Percentiles rank a stretch among this genome's conserved stretches.
phyloP scores from a whole-genome alignment of 768 basidiomycete species.

The Termitomyces sp. region DNA sequence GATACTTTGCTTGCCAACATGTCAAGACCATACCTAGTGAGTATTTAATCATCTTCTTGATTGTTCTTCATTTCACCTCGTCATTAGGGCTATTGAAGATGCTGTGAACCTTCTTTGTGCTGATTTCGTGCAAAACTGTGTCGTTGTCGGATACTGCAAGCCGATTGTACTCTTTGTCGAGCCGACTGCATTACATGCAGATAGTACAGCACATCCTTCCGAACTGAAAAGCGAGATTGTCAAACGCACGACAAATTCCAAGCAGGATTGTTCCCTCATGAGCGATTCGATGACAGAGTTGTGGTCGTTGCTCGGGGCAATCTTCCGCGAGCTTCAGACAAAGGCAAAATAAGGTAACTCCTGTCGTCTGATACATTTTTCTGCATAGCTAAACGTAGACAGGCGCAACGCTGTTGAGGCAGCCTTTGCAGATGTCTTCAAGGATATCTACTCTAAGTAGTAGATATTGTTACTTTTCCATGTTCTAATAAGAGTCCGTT shows the following conservation, averaged over 20 bases:
- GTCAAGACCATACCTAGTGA: constrained; percentile 2
- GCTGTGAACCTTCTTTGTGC: background rate
- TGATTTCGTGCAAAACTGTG: constrained; percentile 4
- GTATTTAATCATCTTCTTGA: background rate
- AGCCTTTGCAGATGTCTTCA: background rate
- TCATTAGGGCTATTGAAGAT: constrained; percentile 5
- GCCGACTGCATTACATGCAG: background rate
- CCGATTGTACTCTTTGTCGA: constrained; percentile 7
- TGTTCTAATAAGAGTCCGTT: no score
- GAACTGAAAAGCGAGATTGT: background rate
- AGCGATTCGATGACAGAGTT: background rate
- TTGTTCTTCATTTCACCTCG: background rate
- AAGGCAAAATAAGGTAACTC: background rate
- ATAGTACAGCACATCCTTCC: background rate
- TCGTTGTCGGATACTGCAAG: constrained; percentile 5
- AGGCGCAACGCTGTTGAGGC: background rate
- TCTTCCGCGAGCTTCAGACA: background rate
- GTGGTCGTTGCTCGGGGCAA: background rate
- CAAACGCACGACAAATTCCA: background rate
- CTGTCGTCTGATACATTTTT: background rate
- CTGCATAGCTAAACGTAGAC: background rate
- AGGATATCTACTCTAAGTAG: background rate
- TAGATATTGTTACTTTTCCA: background rate
- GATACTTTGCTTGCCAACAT: background rate
- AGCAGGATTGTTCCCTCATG: background rate